Evolutionary conservation across 1,284 basidiomycete species (phyloP), one percentile per base, ranked within the genome.

Genomic region (Cryptococcus hybrid): DNA sequence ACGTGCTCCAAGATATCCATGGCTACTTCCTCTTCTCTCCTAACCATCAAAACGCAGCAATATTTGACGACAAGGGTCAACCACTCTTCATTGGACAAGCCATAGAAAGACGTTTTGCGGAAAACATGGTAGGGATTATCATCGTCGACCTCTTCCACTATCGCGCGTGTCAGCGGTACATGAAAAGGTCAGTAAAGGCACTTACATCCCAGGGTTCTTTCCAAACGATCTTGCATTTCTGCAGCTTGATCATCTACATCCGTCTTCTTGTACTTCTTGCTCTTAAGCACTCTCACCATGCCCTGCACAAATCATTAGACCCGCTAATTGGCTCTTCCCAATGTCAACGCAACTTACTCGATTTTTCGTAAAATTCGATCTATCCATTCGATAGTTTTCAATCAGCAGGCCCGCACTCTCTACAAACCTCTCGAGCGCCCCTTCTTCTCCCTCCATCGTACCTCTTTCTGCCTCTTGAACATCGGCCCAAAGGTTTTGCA

Each of bases 11-110:
- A 80, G 0, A 93, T 82, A 66, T 94, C 90, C 49, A 88, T 84
- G 0, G 88, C 91, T 6, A 84, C 75, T 6, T 87, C 85, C 63
- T 85, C 82, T 81, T 59, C 85, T 80, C 70, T 81, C 80, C 53
- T 68, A 35, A 79, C 78, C 62, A 90, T 89, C 40, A 93, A 79
- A 6, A 89, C 80, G 72, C 95, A 92, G 55, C 87, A 85, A 72
- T 96, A 96, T 81, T 92, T 88, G 80, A 95, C 85, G 65, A 93
- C 87, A 18, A 97, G 72, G 3, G 82, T 80, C 51, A 95, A 75
- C 95, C 95, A 98, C 52, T 90, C 86, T 57, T 89, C 87, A 63
- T 92, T 89, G 2, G 81, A 81, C n/a, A 96, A 82, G 0, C 89
- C 88, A 5, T 93, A 86, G 74, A 95, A 97, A 1, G 70, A 73